Evolutionary conservation across 2,329 filamentous ascomycete species (phyloP), one percentile per base, ranked within the genome.

Genomic region (Sporothrix curviconia): DNA sequence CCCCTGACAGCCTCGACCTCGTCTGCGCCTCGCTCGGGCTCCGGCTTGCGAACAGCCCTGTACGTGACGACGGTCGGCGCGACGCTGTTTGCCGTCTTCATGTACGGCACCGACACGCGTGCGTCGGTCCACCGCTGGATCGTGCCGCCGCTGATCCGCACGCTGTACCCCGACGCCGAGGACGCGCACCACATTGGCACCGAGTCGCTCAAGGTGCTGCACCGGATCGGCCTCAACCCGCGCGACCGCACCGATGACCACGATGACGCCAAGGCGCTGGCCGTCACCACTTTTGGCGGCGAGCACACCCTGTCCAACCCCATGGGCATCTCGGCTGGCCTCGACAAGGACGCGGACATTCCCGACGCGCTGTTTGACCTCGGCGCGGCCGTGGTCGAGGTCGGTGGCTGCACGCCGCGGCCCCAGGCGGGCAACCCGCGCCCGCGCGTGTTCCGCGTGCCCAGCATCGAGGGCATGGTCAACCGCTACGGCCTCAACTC

Each of bases 401-500:
- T 99, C 2, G 94, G 94, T 61, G 94, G 92, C 47, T 87, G 88
- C 64, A 97, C 92, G 4, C 89, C 94, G 0, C 74, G 83, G n/a
- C 87, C 92, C 0, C 94, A 99, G 69, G 80, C 82, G 6, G 94
- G 94, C 7, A 99, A 99, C 72, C 85, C 89, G 0, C 86, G 84
- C 64, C 92, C 92, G 1, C 84, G 94, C 62, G 89, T 96, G 25
- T 99, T 96, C 74, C 84, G 94, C 22, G 75, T 97, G 6, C 86
- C 89, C 0, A 85, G 83, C 32, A 83, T 96, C 62, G 86, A 95
- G 63, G 91, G 89, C 15, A 79, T 99, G 70, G 90, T 99, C 71
- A 99, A 99, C 72, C 85, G 94, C 37, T 99, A 96, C 73, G 94
- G 94, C 0, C 83, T 99, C 66, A 97, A 97, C 74, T 95, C 90